These are phyloP conservation scores for Eutrema yunnanense DNA, from an alignment of 345 rosid genomes.

Conservation along the genomic window DNA sequence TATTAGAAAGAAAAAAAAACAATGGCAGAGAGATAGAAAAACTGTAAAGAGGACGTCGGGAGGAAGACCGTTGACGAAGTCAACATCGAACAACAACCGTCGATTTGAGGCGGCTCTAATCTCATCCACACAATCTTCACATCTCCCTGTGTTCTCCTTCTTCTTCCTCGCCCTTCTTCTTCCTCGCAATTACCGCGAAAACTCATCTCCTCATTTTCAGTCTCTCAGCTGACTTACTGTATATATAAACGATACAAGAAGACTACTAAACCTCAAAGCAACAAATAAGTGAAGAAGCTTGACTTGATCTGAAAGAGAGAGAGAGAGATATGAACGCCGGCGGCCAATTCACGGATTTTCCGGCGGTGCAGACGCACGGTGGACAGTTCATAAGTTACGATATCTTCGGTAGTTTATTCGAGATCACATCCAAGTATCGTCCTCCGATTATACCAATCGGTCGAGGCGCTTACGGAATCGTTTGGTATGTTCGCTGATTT, in stretches of 20 bases:
- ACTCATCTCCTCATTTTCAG: not conserved
- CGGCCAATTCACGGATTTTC: conserved; percentile 60
- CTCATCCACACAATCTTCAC: conserved; percentile 32
- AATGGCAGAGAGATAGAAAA: not conserved
- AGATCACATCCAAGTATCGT: conserved; percentile 79
- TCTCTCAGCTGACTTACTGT: conserved; percentile 7
- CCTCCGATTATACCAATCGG: conserved; percentile 95
- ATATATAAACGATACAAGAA: not conserved
- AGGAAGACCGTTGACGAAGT: conserved; percentile 31
- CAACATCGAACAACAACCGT: conserved; percentile 20
- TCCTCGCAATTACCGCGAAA: conserved; percentile 55
- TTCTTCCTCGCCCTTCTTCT: conserved; percentile 15
- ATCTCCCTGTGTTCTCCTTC: not conserved
- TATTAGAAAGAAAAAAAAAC: not conserved
- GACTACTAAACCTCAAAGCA: not conserved
- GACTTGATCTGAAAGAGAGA: not conserved
- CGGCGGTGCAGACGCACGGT: conserved; percentile 63
- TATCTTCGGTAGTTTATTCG: conserved; percentile 78
- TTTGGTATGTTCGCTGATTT: conserved; percentile 51
- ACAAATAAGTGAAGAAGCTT: not conserved
- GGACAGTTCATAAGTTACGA: conserved; percentile 64
- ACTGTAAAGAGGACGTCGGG: conserved; percentile 2
- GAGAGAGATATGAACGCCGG: conserved; percentile 24
- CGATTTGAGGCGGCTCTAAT: conserved; percentile 51
- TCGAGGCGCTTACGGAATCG: conserved; percentile 97